These are phyloP conservation scores for Penicillium sp. DNA, from an alignment of 2,329 filamentous ascomycete genomes.

Conservation along the genomic window DNA sequence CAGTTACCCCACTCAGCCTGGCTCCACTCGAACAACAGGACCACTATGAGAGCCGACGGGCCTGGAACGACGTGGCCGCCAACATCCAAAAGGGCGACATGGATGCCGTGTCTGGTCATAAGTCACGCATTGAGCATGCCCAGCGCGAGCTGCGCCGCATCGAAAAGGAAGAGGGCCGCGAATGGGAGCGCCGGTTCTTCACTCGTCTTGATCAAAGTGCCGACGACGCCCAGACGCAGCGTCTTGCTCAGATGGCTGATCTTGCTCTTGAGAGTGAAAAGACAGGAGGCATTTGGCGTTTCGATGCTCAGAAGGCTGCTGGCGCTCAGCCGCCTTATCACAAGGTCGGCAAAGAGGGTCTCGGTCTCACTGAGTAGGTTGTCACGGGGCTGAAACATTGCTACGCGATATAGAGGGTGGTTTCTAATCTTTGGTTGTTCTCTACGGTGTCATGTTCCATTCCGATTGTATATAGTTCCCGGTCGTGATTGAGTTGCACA, in stretches of 20 bases:
- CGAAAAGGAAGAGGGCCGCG: slow-evolving; percentile 68
- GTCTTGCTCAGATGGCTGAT: slow-evolving; percentile 43
- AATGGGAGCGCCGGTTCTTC: slow-evolving; percentile 87
- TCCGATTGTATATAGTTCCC: slow-evolving; percentile 26
- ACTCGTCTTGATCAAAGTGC: slow-evolving; percentile 39
- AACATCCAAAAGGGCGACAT: slow-evolving; percentile 80
- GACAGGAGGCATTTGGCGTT: slow-evolving; percentile 68
- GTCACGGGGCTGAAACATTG: not conserved
- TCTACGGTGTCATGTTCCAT: slow-evolving; percentile 18
- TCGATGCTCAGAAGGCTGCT: slow-evolving; percentile 55
- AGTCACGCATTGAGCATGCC: slow-evolving; percentile 83
- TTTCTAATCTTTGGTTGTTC: slow-evolving; percentile 10
- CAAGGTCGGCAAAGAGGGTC: slow-evolving; percentile 37
- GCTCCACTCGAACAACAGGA: slow-evolving; percentile 75
- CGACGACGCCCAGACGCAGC: slow-evolving; percentile 39
- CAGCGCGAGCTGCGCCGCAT: slow-evolving; percentile 73
- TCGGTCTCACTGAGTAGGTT: slow-evolving; percentile 33
- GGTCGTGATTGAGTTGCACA: slow-evolving; percentile 8
- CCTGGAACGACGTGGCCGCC: slow-evolving; percentile 80
- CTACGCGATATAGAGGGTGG: slow-evolving; percentile 21
- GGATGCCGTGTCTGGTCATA: slow-evolving; percentile 72
- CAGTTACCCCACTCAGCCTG: slow-evolving; percentile 65
- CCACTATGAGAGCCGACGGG: slow-evolving; percentile 78
- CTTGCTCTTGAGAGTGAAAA: slow-evolving; percentile 56
- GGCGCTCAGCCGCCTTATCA: slow-evolving; percentile 44